Evolutionary conservation across 352 stramenopile species (phyloP), one percentile per base, ranked within the genome.

Genomic region (Thalassiosira hispida): DNA sequence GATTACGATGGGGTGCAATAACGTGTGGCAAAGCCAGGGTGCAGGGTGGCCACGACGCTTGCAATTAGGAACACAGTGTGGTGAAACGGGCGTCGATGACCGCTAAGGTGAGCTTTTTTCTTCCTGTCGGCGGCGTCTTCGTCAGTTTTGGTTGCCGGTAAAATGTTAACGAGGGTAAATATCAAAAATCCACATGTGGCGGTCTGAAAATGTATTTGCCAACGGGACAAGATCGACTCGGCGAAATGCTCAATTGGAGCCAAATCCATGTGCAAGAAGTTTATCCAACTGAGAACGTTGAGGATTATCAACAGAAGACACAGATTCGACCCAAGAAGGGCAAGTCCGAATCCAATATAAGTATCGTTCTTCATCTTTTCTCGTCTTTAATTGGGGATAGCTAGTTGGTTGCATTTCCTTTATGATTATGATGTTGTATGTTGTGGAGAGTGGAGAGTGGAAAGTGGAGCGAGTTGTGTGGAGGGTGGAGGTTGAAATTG

Each of bases 261-360:
- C 0, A 69, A 33, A 25, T 69, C 60, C 6, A 18, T 18, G 16
- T 69, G 60, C 0, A 69, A 20, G 9, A 69, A 14, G 20, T 69
- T 57, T 0, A 59, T 20, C 60, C 60, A 69, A 38, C 23, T 14
- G 0, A 69, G 35, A n/a, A 35, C 11, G 42, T 69, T 69, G 14
- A 69, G 42, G 0, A 25, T 8, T 14, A 69, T 20, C 7, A 69
- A 22, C 1, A 69, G 12, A 29, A 69, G n/a, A n/a, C 60, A 69
- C 7, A 69, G 8, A 20, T 69, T 53, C 0, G 60, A 69, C 7
- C 20, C 35, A 4, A 69, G 60, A 18, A 69, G 60, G 60, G 60
- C 60, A 16, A 69, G 60, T 0, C 42, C 42, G n/a, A 69, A 23
- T 52, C 60, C 60, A 14, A 69, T 52, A n/a, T 69, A 69, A 7